Conservation (phyloP, 2,329 filamentous ascomycete genomes). For the Aureobasidium melanogenum region DNA sequence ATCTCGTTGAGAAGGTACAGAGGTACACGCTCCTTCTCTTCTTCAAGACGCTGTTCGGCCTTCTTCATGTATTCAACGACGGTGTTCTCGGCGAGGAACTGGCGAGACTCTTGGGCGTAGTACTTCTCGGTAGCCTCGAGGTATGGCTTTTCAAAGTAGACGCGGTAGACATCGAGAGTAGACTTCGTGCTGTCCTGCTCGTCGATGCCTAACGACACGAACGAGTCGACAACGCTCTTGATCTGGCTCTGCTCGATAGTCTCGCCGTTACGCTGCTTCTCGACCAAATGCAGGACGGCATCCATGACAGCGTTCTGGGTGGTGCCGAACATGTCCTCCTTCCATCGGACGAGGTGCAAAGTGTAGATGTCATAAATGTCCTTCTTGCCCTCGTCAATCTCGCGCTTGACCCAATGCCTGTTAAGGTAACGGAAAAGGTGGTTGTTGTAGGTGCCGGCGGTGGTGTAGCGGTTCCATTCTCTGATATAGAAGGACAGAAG, state of each 20-base stretch:
- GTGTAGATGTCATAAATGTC: conserved; percentile 98
- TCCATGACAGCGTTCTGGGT: conserved; percentile 88
- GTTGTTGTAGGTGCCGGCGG: conserved; percentile 93
- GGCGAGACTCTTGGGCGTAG: conserved; percentile 85
- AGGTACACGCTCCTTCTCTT: conserved; percentile 88
- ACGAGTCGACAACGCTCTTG: conserved; percentile 93
- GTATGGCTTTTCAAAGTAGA: conserved; percentile 89
- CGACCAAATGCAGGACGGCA: conserved; percentile 86
- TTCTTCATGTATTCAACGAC: conserved; percentile 99
- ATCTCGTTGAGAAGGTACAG: conserved; percentile 92
- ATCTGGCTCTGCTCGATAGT: conserved; percentile 97
- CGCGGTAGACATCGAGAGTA: conserved; percentile 88
- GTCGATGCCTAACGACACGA: conserved; percentile 85
- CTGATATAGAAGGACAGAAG: conserved; percentile 88
- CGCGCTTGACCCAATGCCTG: conserved; percentile 95
- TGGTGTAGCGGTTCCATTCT: conserved; percentile 94
- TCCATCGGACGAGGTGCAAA: conserved; percentile 91
- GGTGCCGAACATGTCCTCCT: conserved; percentile 75
- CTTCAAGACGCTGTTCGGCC: conserved; percentile 77
- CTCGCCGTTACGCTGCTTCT: conserved; percentile 94
- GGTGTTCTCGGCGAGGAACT: conserved; percentile 92
- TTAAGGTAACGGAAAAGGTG: conserved; percentile 95
- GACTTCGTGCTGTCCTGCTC: conserved; percentile 89
- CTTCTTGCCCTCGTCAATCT: conserved; percentile 98
- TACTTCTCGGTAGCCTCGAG: conserved; percentile 74